Conservation (phyloP, 106 monocot species). For the Agapanthus africanus region DNA sequence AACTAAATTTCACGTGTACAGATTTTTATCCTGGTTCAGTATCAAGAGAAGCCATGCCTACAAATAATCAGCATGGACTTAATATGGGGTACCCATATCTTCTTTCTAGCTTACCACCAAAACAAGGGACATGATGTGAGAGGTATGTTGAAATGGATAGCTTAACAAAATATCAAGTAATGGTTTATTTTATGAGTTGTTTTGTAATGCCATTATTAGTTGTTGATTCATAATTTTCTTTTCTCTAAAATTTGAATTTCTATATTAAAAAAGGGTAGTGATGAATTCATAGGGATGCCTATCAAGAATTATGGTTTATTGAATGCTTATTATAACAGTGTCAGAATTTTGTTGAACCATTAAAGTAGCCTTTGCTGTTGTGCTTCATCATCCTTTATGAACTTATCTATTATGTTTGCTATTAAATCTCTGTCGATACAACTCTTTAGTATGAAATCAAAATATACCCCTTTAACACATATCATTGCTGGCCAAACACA, state of each 20-base stretch:
- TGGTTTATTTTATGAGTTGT: background rate
- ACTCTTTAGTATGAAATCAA: background rate
- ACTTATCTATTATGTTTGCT: background rate
- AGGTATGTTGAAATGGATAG: background rate
- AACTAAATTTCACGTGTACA: background rate
- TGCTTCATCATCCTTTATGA: background rate
- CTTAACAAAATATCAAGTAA: background rate
- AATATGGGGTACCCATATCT: background rate
- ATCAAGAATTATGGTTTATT: slow-evolving; percentile 18
- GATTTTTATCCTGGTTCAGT: background rate
- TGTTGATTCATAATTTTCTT: background rate
- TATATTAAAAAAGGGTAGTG: background rate
- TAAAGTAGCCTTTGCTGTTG: slow-evolving; percentile 19
- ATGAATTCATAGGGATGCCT: background rate
- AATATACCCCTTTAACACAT: background rate
- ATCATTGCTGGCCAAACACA: background rate
- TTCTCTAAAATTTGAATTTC: background rate
- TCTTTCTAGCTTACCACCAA: background rate
- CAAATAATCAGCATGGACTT: background rate
- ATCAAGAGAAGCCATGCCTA: background rate
- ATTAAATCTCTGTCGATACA: background rate
- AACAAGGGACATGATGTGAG: background rate
- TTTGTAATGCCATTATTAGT: background rate
- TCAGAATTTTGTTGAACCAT: slow-evolving; percentile 31
- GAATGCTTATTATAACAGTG: slow-evolving; percentile 22